Evolutionary conservation across 2,329 filamentous ascomycete genomes (phyloP).

Genomic region (Coniochaeta sp.): DNA sequence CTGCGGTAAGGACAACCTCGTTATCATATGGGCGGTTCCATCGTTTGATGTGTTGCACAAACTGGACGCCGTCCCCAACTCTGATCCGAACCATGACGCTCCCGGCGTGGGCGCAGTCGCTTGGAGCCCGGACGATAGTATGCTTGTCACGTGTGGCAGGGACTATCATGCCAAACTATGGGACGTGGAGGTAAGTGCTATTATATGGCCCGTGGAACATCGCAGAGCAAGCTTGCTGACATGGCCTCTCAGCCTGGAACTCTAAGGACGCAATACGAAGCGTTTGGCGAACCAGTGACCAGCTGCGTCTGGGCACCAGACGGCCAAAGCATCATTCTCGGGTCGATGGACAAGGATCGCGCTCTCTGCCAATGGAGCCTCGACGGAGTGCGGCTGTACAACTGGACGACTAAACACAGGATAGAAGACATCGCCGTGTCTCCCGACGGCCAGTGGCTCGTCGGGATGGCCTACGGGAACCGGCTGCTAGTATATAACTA

Average conservation of each 20-base stretch:
- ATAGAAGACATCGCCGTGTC: conserved; percentile 83
- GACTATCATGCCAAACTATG: conserved; percentile 70
- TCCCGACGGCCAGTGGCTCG: conserved; percentile 68
- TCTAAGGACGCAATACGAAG: conserved; percentile 54
- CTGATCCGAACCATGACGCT: conserved; percentile 37
- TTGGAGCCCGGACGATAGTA: conserved; percentile 88
- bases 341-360: conserved; percentile 60
- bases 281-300: conserved; percentile 78
- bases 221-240: background rate
- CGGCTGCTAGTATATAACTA: conserved; percentile 80
- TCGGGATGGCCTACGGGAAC: conserved; percentile 64
- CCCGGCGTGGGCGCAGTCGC: conserved; percentile 69
- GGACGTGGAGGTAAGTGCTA: conserved; percentile 54
- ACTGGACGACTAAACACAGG: conserved; percentile 64
- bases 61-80: conserved; percentile 37
- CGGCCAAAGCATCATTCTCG: conserved; percentile 69
- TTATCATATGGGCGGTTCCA: conserved; percentile 75
- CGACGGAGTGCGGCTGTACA: conserved; percentile 51
- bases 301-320: conserved; percentile 85
- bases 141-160: conserved; percentile 75
- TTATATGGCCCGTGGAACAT: background rate
- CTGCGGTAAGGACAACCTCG: conserved; percentile 65
- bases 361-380: conserved; percentile 67
- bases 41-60: conserved; percentile 58
- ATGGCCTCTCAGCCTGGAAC: conserved; percentile 45